Percentiles rank a stretch among this genome's conserved stretches.
phyloP scores from a whole-genome alignment of 768 basidiomycete species.

The Mrakia blollopis region DNA sequence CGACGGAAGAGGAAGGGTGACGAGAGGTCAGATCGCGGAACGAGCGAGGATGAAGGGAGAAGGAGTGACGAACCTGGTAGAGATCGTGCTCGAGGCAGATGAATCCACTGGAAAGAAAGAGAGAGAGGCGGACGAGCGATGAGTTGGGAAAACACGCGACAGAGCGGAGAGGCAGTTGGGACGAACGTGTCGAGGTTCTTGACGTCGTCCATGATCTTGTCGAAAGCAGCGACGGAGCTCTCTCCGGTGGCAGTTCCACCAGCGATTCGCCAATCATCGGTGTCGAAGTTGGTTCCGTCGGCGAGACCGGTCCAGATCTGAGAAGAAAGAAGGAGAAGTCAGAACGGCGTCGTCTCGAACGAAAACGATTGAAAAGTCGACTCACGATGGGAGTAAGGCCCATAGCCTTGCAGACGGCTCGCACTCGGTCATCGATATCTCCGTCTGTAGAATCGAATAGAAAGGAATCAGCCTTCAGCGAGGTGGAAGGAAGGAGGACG shows the following conservation, averaged over 20 bases:
- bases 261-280: constrained; percentile 52
- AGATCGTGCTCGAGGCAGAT: constrained; percentile 55
- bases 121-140: no score
- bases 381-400: constrained; percentile 62
- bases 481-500: constrained; percentile 52
- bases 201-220: constrained; percentile 65
- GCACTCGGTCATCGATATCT: constrained; percentile 70
- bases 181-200: constrained; percentile 49
- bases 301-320: constrained; percentile 49
- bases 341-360: constrained; percentile 51
- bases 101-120: neutral
- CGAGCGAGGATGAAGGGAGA: no score
- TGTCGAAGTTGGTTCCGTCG: constrained; percentile 57
- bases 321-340: constrained; percentile 51
- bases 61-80: neutral
- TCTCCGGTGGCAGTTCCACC: constrained; percentile 56
- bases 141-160: neutral
- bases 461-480: constrained; percentile 45
- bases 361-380: constrained; percentile 36
- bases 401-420: constrained; percentile 76
- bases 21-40: no score
- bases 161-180: neutral
- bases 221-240: constrained; percentile 66
- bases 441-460: constrained; percentile 35
- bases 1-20: no score